phyloP scores from a whole-genome alignment of 495 filamentous ascomycete genomes.

The Penicillium canariense region DNA sequence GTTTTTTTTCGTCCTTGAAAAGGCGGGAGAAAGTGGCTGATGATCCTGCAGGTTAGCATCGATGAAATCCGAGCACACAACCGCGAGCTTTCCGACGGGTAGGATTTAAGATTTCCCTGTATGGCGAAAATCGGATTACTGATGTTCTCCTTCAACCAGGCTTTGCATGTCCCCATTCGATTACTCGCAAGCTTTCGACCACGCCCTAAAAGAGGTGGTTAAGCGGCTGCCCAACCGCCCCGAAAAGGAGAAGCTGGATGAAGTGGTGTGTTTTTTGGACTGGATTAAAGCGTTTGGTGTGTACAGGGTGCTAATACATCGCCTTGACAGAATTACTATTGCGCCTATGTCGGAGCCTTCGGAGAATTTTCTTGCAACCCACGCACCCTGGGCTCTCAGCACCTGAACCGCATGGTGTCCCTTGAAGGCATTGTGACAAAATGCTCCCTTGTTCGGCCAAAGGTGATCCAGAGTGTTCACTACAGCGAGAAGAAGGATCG shows the following conservation, averaged over 20 bases:
- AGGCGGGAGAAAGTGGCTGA: constrained; percentile 14
- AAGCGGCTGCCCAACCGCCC: constrained; percentile 68
- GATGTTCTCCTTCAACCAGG: constrained; percentile 25
- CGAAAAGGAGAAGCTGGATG: constrained; percentile 55
- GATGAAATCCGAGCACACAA: constrained; percentile 93
- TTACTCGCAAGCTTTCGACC: constrained; percentile 80
- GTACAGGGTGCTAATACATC: background rate
- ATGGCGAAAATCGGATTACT: background rate
- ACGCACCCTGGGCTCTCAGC: constrained; percentile 79
- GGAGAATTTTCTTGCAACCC: constrained; percentile 94
- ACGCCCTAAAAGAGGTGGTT: constrained; percentile 83
- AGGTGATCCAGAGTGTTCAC: constrained; percentile 96
- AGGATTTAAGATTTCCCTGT: constrained; percentile 9
- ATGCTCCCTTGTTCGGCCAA: constrained; percentile 91
- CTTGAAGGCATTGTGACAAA: constrained; percentile 97
- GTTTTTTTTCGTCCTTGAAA: constrained; percentile 19
- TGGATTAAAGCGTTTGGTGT: background rate
- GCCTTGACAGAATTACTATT: constrained; percentile 73
- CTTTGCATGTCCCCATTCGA: constrained; percentile 86
- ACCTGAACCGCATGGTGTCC: constrained; percentile 94
- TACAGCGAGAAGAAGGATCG: constrained; percentile 81
- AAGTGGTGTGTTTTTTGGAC: constrained; percentile 47
- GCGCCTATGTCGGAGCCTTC: constrained; percentile 91
- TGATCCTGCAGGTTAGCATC: constrained; percentile 67
- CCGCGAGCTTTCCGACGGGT: constrained; percentile 82